Percentiles rank a stretch among this genome's conserved stretches.
These are phyloP conservation scores for Insectozyma bohioensis DNA, from an alignment of 1,139 yeast genomes.

Conservation along the genomic window DNA sequence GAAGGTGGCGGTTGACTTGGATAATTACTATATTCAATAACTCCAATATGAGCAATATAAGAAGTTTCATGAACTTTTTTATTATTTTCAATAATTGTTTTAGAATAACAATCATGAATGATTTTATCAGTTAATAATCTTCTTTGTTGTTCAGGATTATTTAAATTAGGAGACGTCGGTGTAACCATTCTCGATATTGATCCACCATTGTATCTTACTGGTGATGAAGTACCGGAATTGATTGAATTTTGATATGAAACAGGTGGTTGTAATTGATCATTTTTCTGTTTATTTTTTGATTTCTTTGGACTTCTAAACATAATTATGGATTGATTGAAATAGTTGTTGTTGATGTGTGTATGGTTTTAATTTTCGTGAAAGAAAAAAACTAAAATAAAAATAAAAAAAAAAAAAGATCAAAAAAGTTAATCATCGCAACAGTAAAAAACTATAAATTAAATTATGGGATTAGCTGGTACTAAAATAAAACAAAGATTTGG, in stretches of 20 bases:
- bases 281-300: slow-evolving; percentile 2
- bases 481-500: slow-evolving; percentile 86
- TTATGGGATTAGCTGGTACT: slow-evolving; percentile 88
- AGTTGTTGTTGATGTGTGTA: not conserved
- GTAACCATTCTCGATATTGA: not conserved
- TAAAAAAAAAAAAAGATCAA: too few species aligned
- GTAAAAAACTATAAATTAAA: too few species aligned
- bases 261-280: slow-evolving; percentile 1
- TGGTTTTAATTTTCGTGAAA: not conserved
- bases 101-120: slow-evolving; percentile 43
- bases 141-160: slow-evolving; percentile 16
- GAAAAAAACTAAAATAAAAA: too few species aligned
- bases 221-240: slow-evolving; percentile 2
- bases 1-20: slow-evolving; percentile 44
- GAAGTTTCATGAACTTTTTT: slow-evolving; percentile 30
- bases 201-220: slow-evolving; percentile 1
- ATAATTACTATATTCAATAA: slow-evolving; percentile 40
- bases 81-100: slow-evolving; percentile 30
- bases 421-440: not conserved
- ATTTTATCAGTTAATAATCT: slow-evolving; percentile 31
- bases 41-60: slow-evolving; percentile 39
- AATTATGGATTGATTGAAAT: not conserved
- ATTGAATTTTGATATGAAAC: not conserved
- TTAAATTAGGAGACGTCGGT: slow-evolving; percentile 10
- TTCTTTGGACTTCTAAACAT: slow-evolving; percentile 12